Evolutionary conservation across 139 green algal species (phyloP), one percentile per base, ranked within the genome.

Genomic region (Nannochloris sp.): DNA sequence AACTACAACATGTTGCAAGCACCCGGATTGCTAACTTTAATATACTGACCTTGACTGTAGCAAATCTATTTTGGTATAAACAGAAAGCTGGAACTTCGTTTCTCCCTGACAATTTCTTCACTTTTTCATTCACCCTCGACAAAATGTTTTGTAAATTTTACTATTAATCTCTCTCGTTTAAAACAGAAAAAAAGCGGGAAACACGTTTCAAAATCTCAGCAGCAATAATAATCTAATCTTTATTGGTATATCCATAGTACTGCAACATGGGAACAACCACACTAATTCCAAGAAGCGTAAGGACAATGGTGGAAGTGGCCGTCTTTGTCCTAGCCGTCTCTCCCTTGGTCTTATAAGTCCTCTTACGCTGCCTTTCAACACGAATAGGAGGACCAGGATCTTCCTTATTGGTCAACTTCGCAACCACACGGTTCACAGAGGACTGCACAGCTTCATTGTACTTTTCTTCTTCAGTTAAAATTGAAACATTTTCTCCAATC

Each of bases 181-280:
- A n/a, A n/a, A n/a, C n/a, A n/a, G n/a, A n/a, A n/a, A n/a, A n/a
- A n/a, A n/a, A n/a, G n/a, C n/a, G n/a, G n/a, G n/a, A n/a, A n/a
- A n/a, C n/a, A n/a, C n/a, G n/a, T n/a, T n/a, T n/a, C n/a, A n/a
- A n/a, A n/a, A n/a, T n/a, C n/a, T n/a, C n/a, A n/a, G n/a, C n/a
- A n/a, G n/a, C n/a, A n/a, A n/a, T n/a, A n/a, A n/a, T n/a, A n/a
- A n/a, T n/a, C 24, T 39, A 60, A 9, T 70, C 69, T 42, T 66
- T 32, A 31, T 71, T 68, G 31, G 71, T 81, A 56, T 83, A 87
- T 12, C 79, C 83, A 48, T 79, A 88, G 76, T 88, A 92, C 73
- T 97, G 90, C 44, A 95, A 65, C 90, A 97, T 97, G 54, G 90
- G 90, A 65, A 99, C 94, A 7, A 97, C 87, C 31, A 95, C 83